Base-by-base conservation (phyloP, 1,139 yeast genomes). In the Pichia sp. region DNA sequence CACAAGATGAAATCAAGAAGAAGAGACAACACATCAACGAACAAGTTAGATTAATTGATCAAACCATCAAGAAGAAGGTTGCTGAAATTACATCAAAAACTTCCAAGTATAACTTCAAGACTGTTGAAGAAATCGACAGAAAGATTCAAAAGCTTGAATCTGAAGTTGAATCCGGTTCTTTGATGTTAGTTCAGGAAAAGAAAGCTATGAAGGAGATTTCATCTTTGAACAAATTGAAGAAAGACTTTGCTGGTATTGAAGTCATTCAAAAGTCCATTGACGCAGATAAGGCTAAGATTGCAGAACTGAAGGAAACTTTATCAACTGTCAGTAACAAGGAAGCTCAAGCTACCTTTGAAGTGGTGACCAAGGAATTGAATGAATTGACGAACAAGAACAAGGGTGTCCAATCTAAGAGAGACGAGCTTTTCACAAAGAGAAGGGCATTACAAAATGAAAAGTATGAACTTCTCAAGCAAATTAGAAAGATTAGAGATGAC, bases 131-230 rank as follows among this genome's bases (percentile, higher is more conserved):
- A 49, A 82, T 88, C 51, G 94, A 87, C 54, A 66, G 69, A 42
- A 76, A 81, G 62, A 74, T 88, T 59, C 61, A 63, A 47, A 67
- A 70, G 56, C 74, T 87, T 53, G 96, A 91, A 59, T 70, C 69
- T 33, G 69, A 73, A 49, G 80, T 91, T 46, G 87, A 84, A 44
- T 65, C 84, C 36, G 98, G 98, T 43, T 66, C 71, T 37, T 69
- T 93, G 60, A 77, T 86, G 55, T 75, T 93, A 56, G 97, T 88
- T 37, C 96, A 91, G 47, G 99, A 93, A 70, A 82, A 87, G 67
- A 74, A 79, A 59, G 66, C 69, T 50, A 77, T 93, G 51, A 83
- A 83, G 64, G 97, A 91, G 64, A 84, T 87, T 70, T 74, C 87
- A 38, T 64, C 79, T 36, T 73, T 91, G 60, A 80, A 93, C 63